Conservation (phyloP, 345 rosid species). For the Aurinia saxatilis region DNA sequence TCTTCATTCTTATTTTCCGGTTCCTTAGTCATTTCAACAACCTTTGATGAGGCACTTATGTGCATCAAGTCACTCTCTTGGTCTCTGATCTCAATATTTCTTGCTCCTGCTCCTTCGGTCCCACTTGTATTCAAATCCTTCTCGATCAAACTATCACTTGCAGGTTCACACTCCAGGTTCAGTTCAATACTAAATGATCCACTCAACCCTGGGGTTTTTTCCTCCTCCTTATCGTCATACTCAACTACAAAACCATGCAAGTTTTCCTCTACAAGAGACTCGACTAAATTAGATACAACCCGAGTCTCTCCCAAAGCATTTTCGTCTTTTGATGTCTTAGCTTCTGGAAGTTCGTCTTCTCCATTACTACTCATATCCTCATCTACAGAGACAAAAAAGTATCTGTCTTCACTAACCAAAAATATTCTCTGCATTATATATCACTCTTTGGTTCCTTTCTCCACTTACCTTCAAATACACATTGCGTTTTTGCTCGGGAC, state of each 20-base stretch:
- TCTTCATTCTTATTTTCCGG: constrained; percentile 1
- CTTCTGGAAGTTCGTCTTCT: constrained; percentile 19
- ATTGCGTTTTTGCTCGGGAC: constrained; percentile 20
- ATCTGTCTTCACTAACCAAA: constrained; percentile 4
- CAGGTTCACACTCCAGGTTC: constrained; percentile 16
- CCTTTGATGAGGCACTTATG: not conserved
- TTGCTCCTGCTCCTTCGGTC: not conserved
- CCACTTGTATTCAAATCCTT: constrained; percentile 1
- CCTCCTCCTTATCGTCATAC: constrained; percentile 2
- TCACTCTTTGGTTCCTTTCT: not conserved
- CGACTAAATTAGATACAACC: too few species aligned
- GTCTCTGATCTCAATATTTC: constrained; percentile 23
- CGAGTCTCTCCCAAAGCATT: constrained; percentile 13
- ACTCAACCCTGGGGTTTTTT: constrained; percentile 5
- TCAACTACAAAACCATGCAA: constrained; percentile 6
- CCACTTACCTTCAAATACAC: constrained; percentile 20
- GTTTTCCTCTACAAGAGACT: constrained; percentile 10
- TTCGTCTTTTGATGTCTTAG: constrained; percentile 10
- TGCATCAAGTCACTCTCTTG: constrained; percentile 15
- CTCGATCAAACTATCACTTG: constrained; percentile 23
- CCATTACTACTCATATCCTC: constrained; percentile 23
- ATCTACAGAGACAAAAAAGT: constrained; percentile 22
- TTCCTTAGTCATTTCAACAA: constrained; percentile 18
- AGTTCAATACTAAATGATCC: constrained; percentile 14
- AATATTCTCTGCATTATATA: not conserved